Evolutionary conservation across 371 early-diverging fungal genomes (phyloP).

Genomic region (Mortierella sp.): DNA sequence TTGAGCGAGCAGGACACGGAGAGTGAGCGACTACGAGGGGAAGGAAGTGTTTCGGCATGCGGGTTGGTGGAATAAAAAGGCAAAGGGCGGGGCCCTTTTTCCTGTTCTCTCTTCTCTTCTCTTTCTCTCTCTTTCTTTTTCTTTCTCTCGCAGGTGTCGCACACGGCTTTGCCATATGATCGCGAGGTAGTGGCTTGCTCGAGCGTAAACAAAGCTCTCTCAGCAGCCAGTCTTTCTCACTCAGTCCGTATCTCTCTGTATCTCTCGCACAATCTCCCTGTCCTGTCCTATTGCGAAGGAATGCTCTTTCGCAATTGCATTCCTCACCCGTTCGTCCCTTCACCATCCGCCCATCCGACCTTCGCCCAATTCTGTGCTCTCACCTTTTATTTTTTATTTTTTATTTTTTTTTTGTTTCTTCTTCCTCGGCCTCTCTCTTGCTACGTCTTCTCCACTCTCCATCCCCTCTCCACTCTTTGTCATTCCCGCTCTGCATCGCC

Average conservation of each 20-base stretch:
- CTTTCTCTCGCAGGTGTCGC: not conserved
- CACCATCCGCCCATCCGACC: slow-evolving; percentile 3
- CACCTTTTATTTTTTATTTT: no score
- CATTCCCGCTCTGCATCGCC: not conserved
- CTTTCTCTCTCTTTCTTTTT: not conserved
- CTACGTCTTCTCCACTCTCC: slow-evolving; percentile 12
- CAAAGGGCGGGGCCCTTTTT: not conserved
- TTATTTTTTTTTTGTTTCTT: not conserved
- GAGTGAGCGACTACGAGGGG: no score
- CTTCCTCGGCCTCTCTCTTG: not conserved
- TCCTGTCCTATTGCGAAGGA: not conserved
- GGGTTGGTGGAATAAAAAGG: no score
- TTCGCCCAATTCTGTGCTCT: not conserved
- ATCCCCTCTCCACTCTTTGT: not conserved
- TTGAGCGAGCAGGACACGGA: no score
- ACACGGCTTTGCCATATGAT: not conserved
- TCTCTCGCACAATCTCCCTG: not conserved
- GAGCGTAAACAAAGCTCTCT: not conserved
- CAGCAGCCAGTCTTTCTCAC: no score
- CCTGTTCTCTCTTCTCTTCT: not conserved
- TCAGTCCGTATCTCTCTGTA: no score
- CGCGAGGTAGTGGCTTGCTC: not conserved
- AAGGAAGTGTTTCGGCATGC: no score
- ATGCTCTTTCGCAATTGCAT: not conserved
- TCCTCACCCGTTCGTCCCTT: slow-evolving; percentile 1